Evolutionary conservation across 768 basidiomycete genomes (phyloP).

Genomic region (Panaeolus papilionaceus): DNA sequence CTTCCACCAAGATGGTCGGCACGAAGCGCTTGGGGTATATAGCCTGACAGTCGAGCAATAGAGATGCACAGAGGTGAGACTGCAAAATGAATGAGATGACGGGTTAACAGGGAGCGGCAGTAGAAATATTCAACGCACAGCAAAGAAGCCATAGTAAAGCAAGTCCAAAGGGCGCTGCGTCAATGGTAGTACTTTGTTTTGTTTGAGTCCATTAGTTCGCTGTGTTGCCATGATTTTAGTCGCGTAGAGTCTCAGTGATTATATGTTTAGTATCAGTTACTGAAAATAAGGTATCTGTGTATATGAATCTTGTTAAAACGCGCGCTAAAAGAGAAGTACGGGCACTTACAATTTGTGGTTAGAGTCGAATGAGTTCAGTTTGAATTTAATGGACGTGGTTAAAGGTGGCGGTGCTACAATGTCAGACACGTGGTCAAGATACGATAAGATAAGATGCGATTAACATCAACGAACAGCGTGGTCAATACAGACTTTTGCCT

Average conservation of each 20-base stretch:
- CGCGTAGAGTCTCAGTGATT: neutral
- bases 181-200: conserved; percentile 39
- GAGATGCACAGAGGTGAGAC: conserved; percentile 72
- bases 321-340: neutral
- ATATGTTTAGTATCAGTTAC: neutral
- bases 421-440: neutral
- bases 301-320: neutral
- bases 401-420: neutral
- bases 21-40: conserved; percentile 61
- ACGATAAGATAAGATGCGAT: conserved; percentile 7
- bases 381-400: neutral
- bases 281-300: neutral
- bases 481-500: conserved; percentile 7
- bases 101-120: neutral
- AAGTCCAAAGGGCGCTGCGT: conserved; percentile 66
- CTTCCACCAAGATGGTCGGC: conserved; percentile 49
- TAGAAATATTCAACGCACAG: conserved; percentile 44
- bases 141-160: conserved; percentile 74
- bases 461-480: neutral
- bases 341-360: neutral
- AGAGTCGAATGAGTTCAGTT: neutral
- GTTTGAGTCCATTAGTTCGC: neutral
- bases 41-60: conserved; percentile 75
- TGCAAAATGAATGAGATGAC: conserved; percentile 22
- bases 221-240: neutral